A percentile compares a stretch with the other conserved stretches of the same genome.
phyloP scores from a whole-genome alignment of 192 early-diverging fungal species.

The Pilobolus umbonatus region DNA sequence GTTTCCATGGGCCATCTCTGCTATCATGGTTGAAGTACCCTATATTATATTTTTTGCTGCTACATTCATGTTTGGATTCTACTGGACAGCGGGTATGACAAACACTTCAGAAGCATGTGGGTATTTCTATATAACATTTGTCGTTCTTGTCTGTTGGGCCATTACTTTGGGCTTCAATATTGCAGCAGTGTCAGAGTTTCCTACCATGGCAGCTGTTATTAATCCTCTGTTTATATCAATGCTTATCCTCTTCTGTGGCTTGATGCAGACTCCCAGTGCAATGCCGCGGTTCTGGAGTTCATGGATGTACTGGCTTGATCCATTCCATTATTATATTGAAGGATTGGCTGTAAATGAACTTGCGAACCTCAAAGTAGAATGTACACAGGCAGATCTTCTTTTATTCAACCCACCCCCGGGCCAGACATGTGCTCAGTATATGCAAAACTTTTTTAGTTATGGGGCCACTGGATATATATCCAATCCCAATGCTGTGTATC shows the following conservation, averaged over 20 bases:
- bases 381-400: constrained; percentile 48
- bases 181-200: constrained; percentile 53
- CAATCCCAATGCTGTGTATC: constrained; percentile 21
- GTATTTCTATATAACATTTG: constrained; percentile 61
- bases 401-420: constrained; percentile 52
- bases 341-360: constrained; percentile 58
- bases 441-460: constrained; percentile 3
- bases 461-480: constrained; percentile 9
- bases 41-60: constrained; percentile 56
- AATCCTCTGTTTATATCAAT: constrained; percentile 65
- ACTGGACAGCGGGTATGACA: constrained; percentile 69
- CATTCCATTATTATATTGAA: constrained; percentile 66
- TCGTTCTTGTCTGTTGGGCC: constrained; percentile 58
- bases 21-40: constrained; percentile 65
- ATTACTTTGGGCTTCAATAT: constrained; percentile 66
- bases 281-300: constrained; percentile 68
- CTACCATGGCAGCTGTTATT: constrained; percentile 52
- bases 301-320: constrained; percentile 70
- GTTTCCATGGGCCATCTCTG: constrained; percentile 59
- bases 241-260: constrained; percentile 64
- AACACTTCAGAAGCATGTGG: constrained; percentile 42
- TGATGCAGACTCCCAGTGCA: constrained; percentile 53
- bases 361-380: constrained; percentile 42
- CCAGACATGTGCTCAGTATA: constrained; percentile 57
- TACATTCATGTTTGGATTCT: constrained; percentile 64